Conservation (phyloP, 441 rosid genomes). For the Jatropha multifida region DNA sequence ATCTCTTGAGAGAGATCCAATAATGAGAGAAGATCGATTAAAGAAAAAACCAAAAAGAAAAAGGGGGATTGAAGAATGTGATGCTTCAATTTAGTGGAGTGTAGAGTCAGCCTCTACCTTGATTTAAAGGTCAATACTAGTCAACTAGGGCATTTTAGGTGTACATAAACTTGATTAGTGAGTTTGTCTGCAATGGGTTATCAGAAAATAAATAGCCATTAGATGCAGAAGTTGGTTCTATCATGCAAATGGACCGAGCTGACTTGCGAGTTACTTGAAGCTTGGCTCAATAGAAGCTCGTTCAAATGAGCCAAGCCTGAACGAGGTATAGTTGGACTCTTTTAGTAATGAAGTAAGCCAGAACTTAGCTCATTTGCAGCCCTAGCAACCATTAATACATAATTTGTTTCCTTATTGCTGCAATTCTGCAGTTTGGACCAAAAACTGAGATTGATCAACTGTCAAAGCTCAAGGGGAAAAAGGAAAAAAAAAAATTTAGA, state of each 20-base stretch:
- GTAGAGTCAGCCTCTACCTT: constrained; percentile 46
- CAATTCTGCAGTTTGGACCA: background rate
- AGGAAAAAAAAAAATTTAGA: background rate
- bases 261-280: too few relatives aligned
- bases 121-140: constrained; percentile 30
- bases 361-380: too few relatives aligned
- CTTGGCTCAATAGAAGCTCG: too few relatives aligned
- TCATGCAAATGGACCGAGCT: too few relatives aligned
- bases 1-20: constrained; percentile 30
- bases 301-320: too few relatives aligned
- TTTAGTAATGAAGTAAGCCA: too few relatives aligned
- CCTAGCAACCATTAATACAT: too few relatives aligned
- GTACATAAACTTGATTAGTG: constrained; percentile 16
- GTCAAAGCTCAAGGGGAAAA: background rate
- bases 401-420: background rate
- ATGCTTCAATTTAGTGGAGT: constrained; percentile 45
- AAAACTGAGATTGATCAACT: background rate
- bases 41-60: background rate
- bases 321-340: too few relatives aligned
- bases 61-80: constrained; percentile 27
- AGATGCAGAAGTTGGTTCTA: background rate
- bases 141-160: constrained; percentile 27
- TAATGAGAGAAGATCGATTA: constrained; percentile 15
- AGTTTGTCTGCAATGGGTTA: constrained; percentile 8
- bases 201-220: constrained; percentile 5